Percentiles rank a stretch among this genome's conserved stretches.
Evolutionary conservation across 768 basidiomycete genomes (phyloP).

Genomic region (Calocera cornea): DNA sequence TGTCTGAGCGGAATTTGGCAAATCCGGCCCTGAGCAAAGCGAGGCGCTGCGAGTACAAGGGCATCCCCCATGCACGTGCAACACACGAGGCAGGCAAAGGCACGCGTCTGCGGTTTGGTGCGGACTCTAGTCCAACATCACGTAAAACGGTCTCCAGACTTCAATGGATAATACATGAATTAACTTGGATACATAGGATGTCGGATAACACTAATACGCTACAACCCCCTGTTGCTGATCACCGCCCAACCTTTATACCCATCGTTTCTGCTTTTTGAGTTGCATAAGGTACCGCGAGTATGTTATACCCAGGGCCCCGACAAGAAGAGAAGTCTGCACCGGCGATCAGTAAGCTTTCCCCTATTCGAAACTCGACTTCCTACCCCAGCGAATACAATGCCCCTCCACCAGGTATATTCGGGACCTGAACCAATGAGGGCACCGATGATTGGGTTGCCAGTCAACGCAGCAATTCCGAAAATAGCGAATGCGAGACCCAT

Average conservation of each 20-base stretch:
- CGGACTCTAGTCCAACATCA: no score
- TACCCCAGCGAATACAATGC: constrained; percentile 40
- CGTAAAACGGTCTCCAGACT: no score
- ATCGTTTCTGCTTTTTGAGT: background rate
- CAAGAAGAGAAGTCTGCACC: background rate
- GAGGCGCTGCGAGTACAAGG: no score
- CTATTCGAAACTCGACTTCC: background rate
- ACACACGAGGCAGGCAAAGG: no score
- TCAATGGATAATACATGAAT: no score
- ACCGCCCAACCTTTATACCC: background rate
- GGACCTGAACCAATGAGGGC: background rate
- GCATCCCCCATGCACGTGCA: no score
- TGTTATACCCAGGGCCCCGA: background rate
- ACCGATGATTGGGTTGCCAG: background rate
- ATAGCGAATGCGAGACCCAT: background rate
- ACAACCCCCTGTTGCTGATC: no score
- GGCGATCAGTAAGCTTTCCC: background rate
- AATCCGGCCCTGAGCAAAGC: no score
- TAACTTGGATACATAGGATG: no score
- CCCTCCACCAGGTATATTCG: constrained; percentile 37
- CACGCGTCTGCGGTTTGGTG: no score
- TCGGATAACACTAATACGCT: no score
- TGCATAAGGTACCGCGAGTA: background rate
- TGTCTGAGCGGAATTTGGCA: no score
- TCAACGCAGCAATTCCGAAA: background rate